Conservation (phyloP, 2,329 filamentous ascomycete genomes). For the Sporothrix variecibatus region DNA sequence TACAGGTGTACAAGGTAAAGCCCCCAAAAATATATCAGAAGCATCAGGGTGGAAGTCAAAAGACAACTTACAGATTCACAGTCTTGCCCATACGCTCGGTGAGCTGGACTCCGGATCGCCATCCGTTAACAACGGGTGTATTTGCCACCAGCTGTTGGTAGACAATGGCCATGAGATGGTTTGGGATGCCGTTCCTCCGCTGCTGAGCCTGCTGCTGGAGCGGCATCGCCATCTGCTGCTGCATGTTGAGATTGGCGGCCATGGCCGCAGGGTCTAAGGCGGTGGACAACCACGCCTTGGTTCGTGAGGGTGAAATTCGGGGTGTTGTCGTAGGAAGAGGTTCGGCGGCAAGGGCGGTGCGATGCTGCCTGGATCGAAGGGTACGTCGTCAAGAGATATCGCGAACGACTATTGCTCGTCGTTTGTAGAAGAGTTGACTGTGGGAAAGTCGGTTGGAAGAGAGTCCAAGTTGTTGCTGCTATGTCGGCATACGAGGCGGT, state of each 20-base stretch:
- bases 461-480: neutral
- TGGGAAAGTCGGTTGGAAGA: neutral
- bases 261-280: conserved; percentile 48
- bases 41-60: neutral
- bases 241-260: conserved; percentile 55
- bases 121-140: conserved; percentile 40
- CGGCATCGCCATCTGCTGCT: conserved; percentile 54
- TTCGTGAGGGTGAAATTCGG: neutral
- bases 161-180: conserved; percentile 39
- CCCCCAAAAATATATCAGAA: neutral
- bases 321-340: neutral
- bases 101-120: conserved; percentile 44
- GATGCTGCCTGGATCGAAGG: neutral
- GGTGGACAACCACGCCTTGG: neutral
- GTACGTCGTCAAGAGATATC: neutral
- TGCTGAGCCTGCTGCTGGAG: conserved; percentile 43
- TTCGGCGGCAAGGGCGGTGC: neutral
- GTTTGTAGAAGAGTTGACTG: neutral
- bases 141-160: conserved; percentile 36
- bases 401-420: neutral
- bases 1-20: neutral
- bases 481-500: conserved; percentile 16
- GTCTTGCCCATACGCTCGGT: conserved; percentile 48
- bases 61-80: conserved; percentile 45
- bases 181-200: conserved; percentile 43